These are phyloP conservation scores for Pyropia yezoensis DNA, from an alignment of 23 red algal genomes.

Conservation along the genomic window DNA sequence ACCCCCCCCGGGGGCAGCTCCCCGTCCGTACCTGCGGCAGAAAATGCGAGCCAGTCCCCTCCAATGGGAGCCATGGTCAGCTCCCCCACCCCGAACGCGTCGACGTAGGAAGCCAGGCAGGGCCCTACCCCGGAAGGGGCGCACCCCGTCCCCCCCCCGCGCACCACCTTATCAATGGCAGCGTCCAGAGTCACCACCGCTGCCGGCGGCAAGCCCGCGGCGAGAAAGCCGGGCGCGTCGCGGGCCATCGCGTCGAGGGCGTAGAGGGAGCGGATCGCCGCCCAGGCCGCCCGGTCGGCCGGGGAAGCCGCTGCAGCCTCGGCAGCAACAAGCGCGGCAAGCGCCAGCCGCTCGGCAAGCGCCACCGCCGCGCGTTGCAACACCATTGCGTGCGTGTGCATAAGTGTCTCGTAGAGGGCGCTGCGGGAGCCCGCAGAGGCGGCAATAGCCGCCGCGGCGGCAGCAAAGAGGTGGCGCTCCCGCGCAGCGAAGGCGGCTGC, in stretches of 20 bases:
- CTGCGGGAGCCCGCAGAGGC: neutral
- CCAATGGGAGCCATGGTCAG: too few relatives aligned
- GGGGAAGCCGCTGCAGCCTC: neutral
- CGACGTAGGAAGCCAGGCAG: too few relatives aligned
- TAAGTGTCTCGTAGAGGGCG: neutral
- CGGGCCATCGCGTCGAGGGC: neutral
- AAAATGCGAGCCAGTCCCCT: too few relatives aligned
- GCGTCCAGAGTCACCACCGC: neutral
- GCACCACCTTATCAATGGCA: too few relatives aligned
- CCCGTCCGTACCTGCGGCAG: too few relatives aligned
- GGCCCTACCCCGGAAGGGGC: too few relatives aligned
- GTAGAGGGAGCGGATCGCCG: neutral
- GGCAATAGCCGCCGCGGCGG: neutral
- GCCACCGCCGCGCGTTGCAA: neutral
- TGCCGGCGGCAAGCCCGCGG: neutral
- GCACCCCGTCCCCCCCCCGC: too few relatives aligned
- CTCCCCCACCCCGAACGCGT: too few relatives aligned
- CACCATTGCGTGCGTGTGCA: neutral
- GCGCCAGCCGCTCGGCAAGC: slow-evolving; percentile 1
- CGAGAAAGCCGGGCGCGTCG: neutral
- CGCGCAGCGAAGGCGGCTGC: neutral
- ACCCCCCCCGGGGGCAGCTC: too few relatives aligned
- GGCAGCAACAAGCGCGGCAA: neutral
- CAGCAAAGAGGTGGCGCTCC: neutral
- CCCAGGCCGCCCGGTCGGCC: neutral